Conservation (phyloP, 2,329 filamentous ascomycete species). For the Anthostomella pinea region DNA sequence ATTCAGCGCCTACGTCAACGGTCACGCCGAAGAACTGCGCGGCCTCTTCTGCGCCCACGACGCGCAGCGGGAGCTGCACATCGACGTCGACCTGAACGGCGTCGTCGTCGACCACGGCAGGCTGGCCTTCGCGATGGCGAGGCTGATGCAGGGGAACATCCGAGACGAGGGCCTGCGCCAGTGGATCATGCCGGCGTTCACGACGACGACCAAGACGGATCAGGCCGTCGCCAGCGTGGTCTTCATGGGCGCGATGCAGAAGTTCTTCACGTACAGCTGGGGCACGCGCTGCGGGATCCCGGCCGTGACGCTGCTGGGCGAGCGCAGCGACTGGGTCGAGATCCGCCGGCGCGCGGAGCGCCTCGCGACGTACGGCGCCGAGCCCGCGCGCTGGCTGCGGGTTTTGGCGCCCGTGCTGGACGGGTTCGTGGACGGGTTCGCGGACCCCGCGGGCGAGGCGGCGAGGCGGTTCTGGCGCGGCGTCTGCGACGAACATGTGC, state of each 20-base stretch:
- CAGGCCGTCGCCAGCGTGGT: constrained; percentile 36
- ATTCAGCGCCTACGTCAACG: constrained; percentile 42
- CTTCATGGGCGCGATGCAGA: constrained; percentile 44
- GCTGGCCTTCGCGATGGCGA: constrained; percentile 34
- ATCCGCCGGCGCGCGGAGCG: constrained; percentile 17
- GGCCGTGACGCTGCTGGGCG: constrained; percentile 45
- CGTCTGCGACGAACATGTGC: constrained; percentile 25
- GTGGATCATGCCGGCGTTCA: constrained; percentile 44
- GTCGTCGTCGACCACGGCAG: constrained; percentile 24
- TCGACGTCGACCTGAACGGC: constrained; percentile 11
- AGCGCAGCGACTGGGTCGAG: constrained; percentile 39
- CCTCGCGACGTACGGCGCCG: constrained; percentile 17
- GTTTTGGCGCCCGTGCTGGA: constrained; percentile 25
- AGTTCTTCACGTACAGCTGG: constrained; percentile 38
- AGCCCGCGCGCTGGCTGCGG: constrained; percentile 18
- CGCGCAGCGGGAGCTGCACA: constrained; percentile 30
- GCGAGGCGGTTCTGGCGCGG: constrained; percentile 28
- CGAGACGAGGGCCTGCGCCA: constrained; percentile 34
- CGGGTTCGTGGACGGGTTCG: constrained; percentile 27
- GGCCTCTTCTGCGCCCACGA: constrained; percentile 39
- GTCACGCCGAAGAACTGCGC: constrained; percentile 42
- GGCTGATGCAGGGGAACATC: constrained; percentile 37
- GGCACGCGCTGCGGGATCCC: constrained; percentile 41
- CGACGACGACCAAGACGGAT: constrained; percentile 42
- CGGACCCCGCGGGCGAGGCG: constrained; percentile 18